Conservation (phyloP, 2,329 filamentous ascomycete genomes). For the Penicillium sp. region DNA sequence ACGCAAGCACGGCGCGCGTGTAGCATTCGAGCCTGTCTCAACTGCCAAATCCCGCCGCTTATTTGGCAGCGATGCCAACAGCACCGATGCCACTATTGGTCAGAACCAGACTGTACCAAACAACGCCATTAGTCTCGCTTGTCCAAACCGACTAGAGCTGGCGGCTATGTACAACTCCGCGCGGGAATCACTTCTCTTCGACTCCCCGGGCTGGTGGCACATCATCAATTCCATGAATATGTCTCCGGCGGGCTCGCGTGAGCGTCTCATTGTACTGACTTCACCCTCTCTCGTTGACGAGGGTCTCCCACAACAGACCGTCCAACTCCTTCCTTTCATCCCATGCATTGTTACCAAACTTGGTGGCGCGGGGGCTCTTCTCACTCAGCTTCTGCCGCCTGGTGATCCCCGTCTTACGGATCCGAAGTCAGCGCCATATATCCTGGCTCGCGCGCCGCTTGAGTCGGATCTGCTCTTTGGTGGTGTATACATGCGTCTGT, state of each 20-base stretch:
- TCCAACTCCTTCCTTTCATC: constrained; percentile 85
- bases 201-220: constrained; percentile 71
- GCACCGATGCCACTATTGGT: constrained; percentile 30
- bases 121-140: constrained; percentile 68
- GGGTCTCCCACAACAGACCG: constrained; percentile 77
- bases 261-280: constrained; percentile 69
- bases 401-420: constrained; percentile 67
- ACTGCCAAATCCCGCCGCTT: constrained; percentile 71
- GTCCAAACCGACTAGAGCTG: constrained; percentile 82
- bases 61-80: constrained; percentile 49
- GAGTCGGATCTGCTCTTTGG: constrained; percentile 62
- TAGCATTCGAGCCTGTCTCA: constrained; percentile 89
- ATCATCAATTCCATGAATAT: constrained; percentile 79
- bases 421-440: constrained; percentile 63
- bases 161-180: constrained; percentile 74
- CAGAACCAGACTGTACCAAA: constrained; percentile 54
- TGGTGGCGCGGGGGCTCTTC: constrained; percentile 69
- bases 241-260: constrained; percentile 62
- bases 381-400: constrained; percentile 68
- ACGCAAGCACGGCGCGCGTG: constrained; percentile 55
- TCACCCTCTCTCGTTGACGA: constrained; percentile 67
- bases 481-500: constrained; percentile 80
- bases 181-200: constrained; percentile 64
- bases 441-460: constrained; percentile 62
- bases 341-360: constrained; percentile 83